Conservation (phyloP, 2,329 filamentous ascomycete species). For the Beauveria sp. region DNA sequence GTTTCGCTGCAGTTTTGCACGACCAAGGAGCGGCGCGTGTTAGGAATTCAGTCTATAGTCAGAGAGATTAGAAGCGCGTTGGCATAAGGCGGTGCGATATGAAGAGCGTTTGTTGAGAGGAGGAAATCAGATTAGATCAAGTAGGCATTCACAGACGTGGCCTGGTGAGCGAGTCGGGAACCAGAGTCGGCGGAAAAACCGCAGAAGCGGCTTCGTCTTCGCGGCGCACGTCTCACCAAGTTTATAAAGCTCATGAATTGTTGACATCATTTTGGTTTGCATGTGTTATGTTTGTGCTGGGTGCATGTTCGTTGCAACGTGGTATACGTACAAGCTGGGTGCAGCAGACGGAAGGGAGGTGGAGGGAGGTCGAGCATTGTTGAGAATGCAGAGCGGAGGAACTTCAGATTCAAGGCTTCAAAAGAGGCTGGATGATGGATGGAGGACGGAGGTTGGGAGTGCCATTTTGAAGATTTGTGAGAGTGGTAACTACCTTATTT, state of each 20-base stretch:
- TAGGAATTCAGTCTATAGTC: conserved; percentile 40
- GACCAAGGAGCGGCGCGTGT: conserved; percentile 40
- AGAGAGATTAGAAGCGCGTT: conserved; percentile 29
- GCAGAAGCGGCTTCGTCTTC: conserved; percentile 42
- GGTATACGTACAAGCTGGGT: conserved; percentile 11
- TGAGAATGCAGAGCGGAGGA: too few relatives aligned
- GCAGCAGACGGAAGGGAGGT: neutral
- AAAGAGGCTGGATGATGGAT: too few relatives aligned
- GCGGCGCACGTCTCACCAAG: conserved; percentile 24
- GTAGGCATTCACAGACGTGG: conserved; percentile 36
- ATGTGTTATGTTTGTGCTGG: neutral
- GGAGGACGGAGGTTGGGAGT: too few relatives aligned
- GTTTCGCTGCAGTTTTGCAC: conserved; percentile 51
- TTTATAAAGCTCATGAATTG: conserved; percentile 27
- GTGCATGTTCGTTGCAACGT: neutral
- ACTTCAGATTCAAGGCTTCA: too few relatives aligned
- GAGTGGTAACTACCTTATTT: too few relatives aligned
- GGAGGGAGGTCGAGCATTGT: neutral
- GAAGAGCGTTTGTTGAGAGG: conserved; percentile 12
- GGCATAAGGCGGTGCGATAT: neutral
- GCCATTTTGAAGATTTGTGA: too few relatives aligned
- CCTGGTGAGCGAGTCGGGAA: conserved; percentile 27
- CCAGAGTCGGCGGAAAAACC: conserved; percentile 30
- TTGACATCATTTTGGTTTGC: conserved; percentile 31
- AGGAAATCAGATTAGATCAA: conserved; percentile 57